Evolutionary conservation across 148 eudicot genomes (phyloP), one percentile per base, ranked within the genome.

Genomic region (Rhododendron mucronatum): DNA sequence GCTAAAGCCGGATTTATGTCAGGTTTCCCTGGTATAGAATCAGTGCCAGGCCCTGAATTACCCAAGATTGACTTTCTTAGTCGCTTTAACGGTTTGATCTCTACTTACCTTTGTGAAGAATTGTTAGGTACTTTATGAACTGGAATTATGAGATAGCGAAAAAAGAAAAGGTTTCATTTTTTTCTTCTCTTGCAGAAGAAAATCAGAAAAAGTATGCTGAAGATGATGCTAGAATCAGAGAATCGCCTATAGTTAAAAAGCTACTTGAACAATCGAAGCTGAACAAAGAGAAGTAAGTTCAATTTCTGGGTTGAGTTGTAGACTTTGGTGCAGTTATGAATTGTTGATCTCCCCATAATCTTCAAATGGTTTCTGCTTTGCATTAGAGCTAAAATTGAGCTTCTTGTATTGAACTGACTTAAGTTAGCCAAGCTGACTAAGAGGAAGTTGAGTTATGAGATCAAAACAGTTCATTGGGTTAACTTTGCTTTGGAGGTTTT

Each of bases 1-100:
- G 99, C 99, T 85, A 83, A 92, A 92, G 99, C 99, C 39, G 97
- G 98, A 77, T 90, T 96, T 83, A 78, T 96, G 55, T 96, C 99
- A 11, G 99, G 99, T 12, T 85, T 61, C 85, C 51, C 92, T 30
- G 98, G 98, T 44, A 83, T 96, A 84, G 98, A 96, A 86, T 95
- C 99, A 80, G 84, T 93, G 47, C 99, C 99, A 87, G 99, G 98
- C 81, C 98, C 98, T 86, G 87, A 96, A 84, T 86, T 96, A 57
- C 98, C 99, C 82, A 21, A 86, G 63, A 87, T 96, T 26, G 99
- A 96, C 9, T 94, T 93, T 84, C 99, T 96, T 61, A 81, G 41
- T 74, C 91, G 90, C 16, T 95, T 91, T 61, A 94, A 93, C 37
- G 97, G 99, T 96, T 87, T 59, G 71, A 14, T 76, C 67, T 61